A percentile compares a stretch with the other conserved stretches of the same genome.
Evolutionary conservation across 805 yeast genomes (phyloP).

Genomic region (Ascoidea asiatica): DNA sequence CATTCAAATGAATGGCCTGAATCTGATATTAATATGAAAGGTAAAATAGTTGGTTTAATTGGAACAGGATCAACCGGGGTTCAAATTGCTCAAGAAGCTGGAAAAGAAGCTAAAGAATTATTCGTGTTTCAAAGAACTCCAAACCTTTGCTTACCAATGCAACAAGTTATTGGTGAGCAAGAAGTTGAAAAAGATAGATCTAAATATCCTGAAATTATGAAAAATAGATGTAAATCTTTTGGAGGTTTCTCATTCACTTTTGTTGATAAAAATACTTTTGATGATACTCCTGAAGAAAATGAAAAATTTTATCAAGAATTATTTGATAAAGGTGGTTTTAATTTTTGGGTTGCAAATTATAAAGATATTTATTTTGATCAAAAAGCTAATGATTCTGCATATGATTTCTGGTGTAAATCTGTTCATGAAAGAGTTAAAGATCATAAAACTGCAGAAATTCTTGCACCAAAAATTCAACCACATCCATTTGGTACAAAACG

Average conservation of each 20-base stretch:
- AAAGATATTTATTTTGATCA: slow-evolving; percentile 8
- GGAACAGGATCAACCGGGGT: slow-evolving; percentile 17
- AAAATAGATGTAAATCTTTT: slow-evolving; percentile 9
- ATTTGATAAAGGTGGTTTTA: slow-evolving; percentile 16
- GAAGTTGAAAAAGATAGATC: slow-evolving; percentile 2
- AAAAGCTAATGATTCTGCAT: slow-evolving; percentile 10
- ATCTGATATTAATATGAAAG: slow-evolving; percentile 3
- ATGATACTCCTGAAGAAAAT: slow-evolving; percentile 11
- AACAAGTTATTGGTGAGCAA: slow-evolving; percentile 3
- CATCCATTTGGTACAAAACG: slow-evolving; percentile 12
- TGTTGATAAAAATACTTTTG: slow-evolving; percentile 9
- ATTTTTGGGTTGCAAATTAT: slow-evolving; percentile 16
- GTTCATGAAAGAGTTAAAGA: slow-evolving; percentile 9
- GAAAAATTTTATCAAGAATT: slow-evolving; percentile 11
- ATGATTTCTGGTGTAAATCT: slow-evolving; percentile 10
- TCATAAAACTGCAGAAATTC: slow-evolving; percentile 7
- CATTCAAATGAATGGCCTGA: slow-evolving; percentile 12
- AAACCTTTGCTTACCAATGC: slow-evolving; percentile 13
- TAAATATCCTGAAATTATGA: slow-evolving; percentile 5
- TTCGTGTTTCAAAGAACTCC: slow-evolving; percentile 13
- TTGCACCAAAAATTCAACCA: slow-evolving; percentile 11
- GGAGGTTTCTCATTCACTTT: slow-evolving; percentile 12
- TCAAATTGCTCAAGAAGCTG: slow-evolving; percentile 12
- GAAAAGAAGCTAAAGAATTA: slow-evolving; percentile 8
- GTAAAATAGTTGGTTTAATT: slow-evolving; percentile 10